Base-by-base conservation (phyloP, 441 rosid genomes). In the Arabidopsis lyrata region DNA sequence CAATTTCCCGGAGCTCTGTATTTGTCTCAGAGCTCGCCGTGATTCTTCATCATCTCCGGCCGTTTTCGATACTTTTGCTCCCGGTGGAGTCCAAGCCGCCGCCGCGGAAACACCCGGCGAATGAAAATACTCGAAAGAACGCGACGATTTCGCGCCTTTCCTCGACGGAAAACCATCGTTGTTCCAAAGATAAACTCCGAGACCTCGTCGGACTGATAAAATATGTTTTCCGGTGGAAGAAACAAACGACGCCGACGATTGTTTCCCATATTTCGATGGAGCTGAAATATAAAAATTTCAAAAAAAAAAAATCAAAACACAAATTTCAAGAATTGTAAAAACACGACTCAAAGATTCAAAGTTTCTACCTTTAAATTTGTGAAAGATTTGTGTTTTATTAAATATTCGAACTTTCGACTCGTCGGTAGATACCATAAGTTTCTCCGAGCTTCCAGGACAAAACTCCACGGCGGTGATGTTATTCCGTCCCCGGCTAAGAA, bases 401-500 rank as follows among this genome's bases (percentile, higher is more conserved):
- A 63, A 44, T 2, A 76, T 81, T 4, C 88, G 84, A 34, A 95
- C 60, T 57, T 86, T 95, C 34, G 91, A 89, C 73, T 95, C 97
- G 55, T 89, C 95, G 11, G 94, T 89, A 12, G 94, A 77, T 56
- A 92, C 85, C 90, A 95, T 73, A 20, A 89, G 66, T 80, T 83
- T 86, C 57, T 64, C 86, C 20, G 86, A 66, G 48, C 77, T 76
- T 49, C 86, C 93, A n/a, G 44, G 81, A 50, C 85, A 81, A 79
- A 85, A 89, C 90, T 95, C 89, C 63, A 95, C 83, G 81, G 88
- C 85, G n/a, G 97, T 89, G 48, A 95, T 85, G 79, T 81, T 85
- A 81, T 84, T 89, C 42, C 87, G 77, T n/a, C 89, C 84, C 15
- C 59, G 82, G 24, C 85, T 76, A 52, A 78, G 76, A 29, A 89